Base-by-base conservation (phyloP, 2,329 filamentous ascomycete species). In the Lecanicillium sp. region DNA sequence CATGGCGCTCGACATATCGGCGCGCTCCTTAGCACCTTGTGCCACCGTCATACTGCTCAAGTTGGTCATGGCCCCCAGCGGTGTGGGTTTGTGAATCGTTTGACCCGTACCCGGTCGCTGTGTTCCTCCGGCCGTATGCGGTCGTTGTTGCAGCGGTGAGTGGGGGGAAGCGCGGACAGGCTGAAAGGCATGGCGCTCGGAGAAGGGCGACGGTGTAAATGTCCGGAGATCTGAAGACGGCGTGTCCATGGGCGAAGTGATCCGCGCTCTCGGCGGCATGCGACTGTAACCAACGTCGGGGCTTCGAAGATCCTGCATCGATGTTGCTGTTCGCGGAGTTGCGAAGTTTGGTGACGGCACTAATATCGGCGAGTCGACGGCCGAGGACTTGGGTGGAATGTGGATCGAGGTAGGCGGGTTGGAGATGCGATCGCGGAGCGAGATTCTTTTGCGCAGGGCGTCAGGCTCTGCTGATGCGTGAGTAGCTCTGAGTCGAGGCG, bases 141-240 rank as follows among this genome's bases (percentile, higher is more conserved):
- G 78, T 26, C 73, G 67, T 58, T 78, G 78, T 60, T 83, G 80
- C 1, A 84, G 64, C 11, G 81, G 80, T 5, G 80, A 84, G 55
- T 84, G 75, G 3, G 80, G 80, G 37, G 75, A 81, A 12, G 80
- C 80, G 37, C 75, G 74, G 2, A 84, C 79, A 0, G 81, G 80
- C 10, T 74, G 76, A 62, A 82, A 84, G 54, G 71, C 76, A 52
- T 83, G 79, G 45, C 70, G 67, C 17, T 79, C 76, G 0, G 74
- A 77, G 15, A 67, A 66, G 3, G 75, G 75, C 3, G 73, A 75
- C 1, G 71, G 70, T 19, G 75, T 61, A 2, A 69, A 63, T 0
- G 66, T 67, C 2, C 58, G 61, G 14, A 72, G 58, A 4, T 57
- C 57, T 0, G 70, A 70, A 1, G 66, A 63, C 2, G 68, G 60